Evolutionary conservation across 441 rosid genomes (phyloP).

Genomic region (Eutrema salsugineum): DNA sequence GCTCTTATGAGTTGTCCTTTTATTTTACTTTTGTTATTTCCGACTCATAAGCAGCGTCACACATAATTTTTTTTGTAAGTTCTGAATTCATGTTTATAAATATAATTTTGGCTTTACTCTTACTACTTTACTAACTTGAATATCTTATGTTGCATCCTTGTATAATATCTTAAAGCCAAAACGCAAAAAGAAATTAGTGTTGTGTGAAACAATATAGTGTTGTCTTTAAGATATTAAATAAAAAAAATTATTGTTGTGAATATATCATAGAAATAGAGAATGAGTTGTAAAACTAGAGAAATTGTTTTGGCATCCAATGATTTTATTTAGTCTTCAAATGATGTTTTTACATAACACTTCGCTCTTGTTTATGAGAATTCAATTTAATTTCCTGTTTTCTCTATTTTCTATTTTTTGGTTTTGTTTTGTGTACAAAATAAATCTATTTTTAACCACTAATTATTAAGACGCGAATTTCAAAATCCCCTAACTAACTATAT

Average conservation of each 20-base stretch:
- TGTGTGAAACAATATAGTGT: too few species aligned
- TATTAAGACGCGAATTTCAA: background rate
- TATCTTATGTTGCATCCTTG: background rate
- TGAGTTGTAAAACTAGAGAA: too few species aligned
- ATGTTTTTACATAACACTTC: background rate
- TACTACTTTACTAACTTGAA: background rate
- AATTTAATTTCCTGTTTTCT: background rate
- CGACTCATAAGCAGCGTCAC: background rate
- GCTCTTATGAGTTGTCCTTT: slow-evolving; percentile 16
- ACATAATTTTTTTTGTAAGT: background rate
- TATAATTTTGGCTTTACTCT: background rate
- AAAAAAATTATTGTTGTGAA: too few species aligned
- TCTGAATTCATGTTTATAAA: background rate
- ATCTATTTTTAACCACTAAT: background rate
- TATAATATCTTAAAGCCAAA: too few species aligned
- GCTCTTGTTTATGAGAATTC: background rate
- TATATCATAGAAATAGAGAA: too few species aligned
- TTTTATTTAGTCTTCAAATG: too few species aligned
- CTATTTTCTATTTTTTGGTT: background rate
- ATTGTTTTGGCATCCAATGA: too few species aligned
- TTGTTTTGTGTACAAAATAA: background rate
- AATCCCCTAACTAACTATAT: background rate
- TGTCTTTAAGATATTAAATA: too few species aligned
- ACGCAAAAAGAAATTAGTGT: too few species aligned
- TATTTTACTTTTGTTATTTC: background rate